Percentiles rank a stretch among this genome's conserved stretches.
These are phyloP conservation scores for Schizosaccharomyces lindneri DNA, from an alignment of 805 yeast genomes.

Conservation along the genomic window DNA sequence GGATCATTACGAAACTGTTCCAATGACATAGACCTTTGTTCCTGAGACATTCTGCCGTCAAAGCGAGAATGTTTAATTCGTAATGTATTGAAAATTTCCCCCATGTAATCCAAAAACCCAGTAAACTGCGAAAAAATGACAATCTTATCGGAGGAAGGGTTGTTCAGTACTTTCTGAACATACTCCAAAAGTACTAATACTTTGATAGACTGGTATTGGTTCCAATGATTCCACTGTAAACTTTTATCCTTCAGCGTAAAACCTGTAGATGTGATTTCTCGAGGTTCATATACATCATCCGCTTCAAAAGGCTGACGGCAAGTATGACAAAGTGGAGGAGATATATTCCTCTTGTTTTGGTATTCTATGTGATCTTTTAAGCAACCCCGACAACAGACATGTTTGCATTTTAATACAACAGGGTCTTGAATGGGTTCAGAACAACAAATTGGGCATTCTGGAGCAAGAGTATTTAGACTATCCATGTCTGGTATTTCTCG, in stretches of 20 bases:
- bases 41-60: conserved; percentile 55
- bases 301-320: conserved; percentile 37
- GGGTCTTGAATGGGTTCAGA: conserved; percentile 26
- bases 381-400: conserved; percentile 52
- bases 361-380: conserved; percentile 49
- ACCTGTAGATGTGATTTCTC: neutral
- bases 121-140: conserved; percentile 86
- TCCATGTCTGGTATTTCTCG: conserved; percentile 18
- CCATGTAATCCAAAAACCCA: conserved; percentile 50
- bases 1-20: conserved; percentile 24
- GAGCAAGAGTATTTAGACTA: conserved; percentile 21
- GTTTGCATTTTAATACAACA: conserved; percentile 56
- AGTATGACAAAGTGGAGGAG: conserved; percentile 40
- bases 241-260: conserved; percentile 9
- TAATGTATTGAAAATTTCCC: conserved; percentile 26
- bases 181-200: conserved; percentile 42
- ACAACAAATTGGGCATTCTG: conserved; percentile 67
- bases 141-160: conserved; percentile 40
- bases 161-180: conserved; percentile 26
- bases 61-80: conserved; percentile 40
- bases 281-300: conserved; percentile 19
- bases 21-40: conserved; percentile 37
- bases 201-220: conserved; percentile 35
- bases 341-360: conserved; percentile 23
- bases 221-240: conserved; percentile 11